Percentiles rank a stretch among this genome's conserved stretches.
phyloP scores from a whole-genome alignment of 1,284 basidiomycete species.

The Ganoderma sp. region DNA sequence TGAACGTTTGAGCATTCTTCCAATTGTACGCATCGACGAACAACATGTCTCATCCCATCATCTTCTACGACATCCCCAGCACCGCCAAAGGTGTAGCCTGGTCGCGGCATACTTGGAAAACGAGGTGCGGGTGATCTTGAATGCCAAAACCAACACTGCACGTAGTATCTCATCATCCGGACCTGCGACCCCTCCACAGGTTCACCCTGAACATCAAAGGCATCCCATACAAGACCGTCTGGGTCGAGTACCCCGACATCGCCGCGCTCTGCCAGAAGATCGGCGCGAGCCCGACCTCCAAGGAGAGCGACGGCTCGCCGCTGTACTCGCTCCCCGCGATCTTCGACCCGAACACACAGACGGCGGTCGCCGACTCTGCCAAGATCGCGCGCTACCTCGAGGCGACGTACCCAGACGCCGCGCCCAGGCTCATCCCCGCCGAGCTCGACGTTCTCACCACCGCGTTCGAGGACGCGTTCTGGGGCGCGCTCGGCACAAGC shows the following conservation, averaged over 20 bases:
- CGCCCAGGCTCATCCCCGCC: conserved; percentile 34
- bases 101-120: conserved; percentile 33
- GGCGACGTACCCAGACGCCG: conserved; percentile 39
- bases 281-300: conserved; percentile 37
- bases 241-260: conserved; percentile 44
- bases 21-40: not conserved
- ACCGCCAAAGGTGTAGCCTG: conserved; percentile 16
- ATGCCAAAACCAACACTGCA: no score
- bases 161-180: not conserved
- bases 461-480: conserved; percentile 39
- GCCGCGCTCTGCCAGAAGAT: conserved; percentile 37
- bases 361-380: conserved; percentile 40
- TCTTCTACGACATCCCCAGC: conserved; percentile 12
- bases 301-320: conserved; percentile 36
- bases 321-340: conserved; percentile 29
- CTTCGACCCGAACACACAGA: conserved; percentile 36
- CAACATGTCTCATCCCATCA: conserved; percentile 25
- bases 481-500: not conserved
- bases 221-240: conserved; percentile 33
- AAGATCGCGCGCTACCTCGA: conserved; percentile 44
- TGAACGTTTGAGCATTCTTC: not conserved
- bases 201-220: conserved; percentile 43
- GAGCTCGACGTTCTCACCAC: conserved; percentile 39
- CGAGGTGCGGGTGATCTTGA: conserved; percentile 29
- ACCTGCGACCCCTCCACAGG: conserved; percentile 25